Evolutionary conservation across 2,329 filamentous ascomycete genomes (phyloP).

Genomic region (Stachybotrys chartarum): DNA sequence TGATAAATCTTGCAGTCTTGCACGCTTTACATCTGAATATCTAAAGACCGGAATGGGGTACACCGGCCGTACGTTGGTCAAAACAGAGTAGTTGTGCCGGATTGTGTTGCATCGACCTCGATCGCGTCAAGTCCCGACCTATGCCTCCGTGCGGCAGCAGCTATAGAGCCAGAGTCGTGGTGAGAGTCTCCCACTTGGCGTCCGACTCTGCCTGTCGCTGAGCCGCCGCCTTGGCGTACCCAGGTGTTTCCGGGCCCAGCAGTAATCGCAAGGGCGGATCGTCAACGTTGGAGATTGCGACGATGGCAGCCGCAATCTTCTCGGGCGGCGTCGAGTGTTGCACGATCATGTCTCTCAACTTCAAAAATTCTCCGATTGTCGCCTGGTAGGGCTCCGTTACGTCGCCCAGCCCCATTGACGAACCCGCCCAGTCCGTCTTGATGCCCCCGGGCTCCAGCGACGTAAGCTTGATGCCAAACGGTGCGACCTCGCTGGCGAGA

Average conservation of each 20-base stretch:
- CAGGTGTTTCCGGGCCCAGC: conserved; percentile 19
- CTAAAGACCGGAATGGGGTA: too few species aligned
- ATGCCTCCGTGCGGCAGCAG: too few species aligned
- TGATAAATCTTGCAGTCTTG: too few species aligned
- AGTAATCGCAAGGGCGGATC: conserved; percentile 24
- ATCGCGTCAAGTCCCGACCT: too few species aligned
- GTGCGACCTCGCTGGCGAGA: conserved; percentile 24
- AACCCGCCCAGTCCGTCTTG: conserved; percentile 29
- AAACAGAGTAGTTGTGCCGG: too few species aligned
- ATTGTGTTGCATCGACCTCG: too few species aligned
- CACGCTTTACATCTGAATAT: too few species aligned
- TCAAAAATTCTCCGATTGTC: conserved; percentile 23
- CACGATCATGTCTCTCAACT: conserved; percentile 2
- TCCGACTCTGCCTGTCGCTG: conserved; percentile 18
- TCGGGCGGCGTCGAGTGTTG: conserved; percentile 7
- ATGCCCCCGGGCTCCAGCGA: conserved; percentile 33
- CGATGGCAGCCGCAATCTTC: conserved; percentile 18
- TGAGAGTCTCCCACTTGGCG: conserved; percentile 18
- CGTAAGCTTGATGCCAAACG: conserved; percentile 30
- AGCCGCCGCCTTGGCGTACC: conserved; percentile 10
- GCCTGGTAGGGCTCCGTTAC: conserved; percentile 26
- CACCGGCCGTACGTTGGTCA: neutral
- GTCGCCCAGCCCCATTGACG: conserved; percentile 14
- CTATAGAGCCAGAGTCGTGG: neutral
- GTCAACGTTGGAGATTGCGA: conserved; percentile 15